These are phyloP conservation scores for Colletotrichum sp. DNA, from an alignment of 2,329 filamentous ascomycete genomes.

Conservation along the genomic window DNA sequence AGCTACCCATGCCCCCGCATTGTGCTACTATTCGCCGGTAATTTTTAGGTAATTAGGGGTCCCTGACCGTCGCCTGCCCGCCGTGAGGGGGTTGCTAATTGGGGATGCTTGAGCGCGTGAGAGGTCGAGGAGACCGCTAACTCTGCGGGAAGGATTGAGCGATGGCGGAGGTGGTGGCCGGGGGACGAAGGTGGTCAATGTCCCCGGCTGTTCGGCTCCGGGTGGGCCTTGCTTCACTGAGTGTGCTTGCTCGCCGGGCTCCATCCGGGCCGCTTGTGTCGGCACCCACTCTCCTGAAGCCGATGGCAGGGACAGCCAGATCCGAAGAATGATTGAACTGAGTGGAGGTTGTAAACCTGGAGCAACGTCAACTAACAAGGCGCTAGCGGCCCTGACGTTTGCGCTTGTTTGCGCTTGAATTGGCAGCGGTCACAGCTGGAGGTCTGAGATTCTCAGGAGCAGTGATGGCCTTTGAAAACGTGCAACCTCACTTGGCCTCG, in stretches of 20 bases:
- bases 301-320: background rate
- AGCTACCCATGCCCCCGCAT: slow-evolving; percentile 23
- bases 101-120: background rate
- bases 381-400: background rate
- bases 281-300: background rate
- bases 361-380: background rate
- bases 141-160: background rate
- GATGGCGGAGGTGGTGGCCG: background rate
- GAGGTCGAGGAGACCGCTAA: background rate
- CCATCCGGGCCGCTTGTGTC: background rate
- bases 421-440: background rate
- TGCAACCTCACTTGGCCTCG: background rate
- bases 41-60: slow-evolving; percentile 17
- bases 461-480: background rate
- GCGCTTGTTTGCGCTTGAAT: background rate
- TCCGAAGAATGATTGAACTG: background rate
- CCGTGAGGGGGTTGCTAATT: background rate
- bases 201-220: background rate
- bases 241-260: background rate
- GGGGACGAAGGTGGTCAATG: background rate
- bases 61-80: background rate
- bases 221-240: background rate
- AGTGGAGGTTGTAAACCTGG: background rate
- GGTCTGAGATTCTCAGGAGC: background rate
- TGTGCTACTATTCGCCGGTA: slow-evolving; percentile 12